phyloP scores from a whole-genome alignment of 306 rosid genomes.

The Cucurbita pepo region DNA sequence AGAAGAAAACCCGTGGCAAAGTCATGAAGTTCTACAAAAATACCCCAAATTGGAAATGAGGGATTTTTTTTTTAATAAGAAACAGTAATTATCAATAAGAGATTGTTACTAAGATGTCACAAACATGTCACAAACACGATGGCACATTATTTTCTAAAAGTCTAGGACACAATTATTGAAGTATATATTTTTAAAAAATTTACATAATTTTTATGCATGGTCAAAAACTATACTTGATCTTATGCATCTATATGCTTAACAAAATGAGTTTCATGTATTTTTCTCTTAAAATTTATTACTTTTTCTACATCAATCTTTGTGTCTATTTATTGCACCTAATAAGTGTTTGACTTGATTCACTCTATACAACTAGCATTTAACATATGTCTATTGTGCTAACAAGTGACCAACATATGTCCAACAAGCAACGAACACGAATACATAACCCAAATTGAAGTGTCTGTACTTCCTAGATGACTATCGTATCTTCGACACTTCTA shows the following conservation, averaged over 20 bases:
- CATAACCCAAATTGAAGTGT: not conserved
- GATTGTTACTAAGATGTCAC: not conserved
- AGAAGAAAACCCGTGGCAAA: not conserved
- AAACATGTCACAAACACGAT: not conserved
- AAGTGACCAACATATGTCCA: not conserved
- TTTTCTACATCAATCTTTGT: not conserved
- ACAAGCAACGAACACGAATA: not conserved
- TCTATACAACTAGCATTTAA: not conserved
- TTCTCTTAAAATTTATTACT: not conserved
- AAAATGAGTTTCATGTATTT: not conserved
- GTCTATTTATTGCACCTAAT: not conserved
- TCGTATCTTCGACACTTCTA: not conserved
- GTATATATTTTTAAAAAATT: too few species aligned
- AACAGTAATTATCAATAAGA: not conserved
- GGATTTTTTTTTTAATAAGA: not conserved
- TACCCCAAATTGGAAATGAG: not conserved
- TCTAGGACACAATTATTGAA: not conserved
- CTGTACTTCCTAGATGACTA: not conserved
- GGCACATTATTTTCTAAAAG: not conserved
- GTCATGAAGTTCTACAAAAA: not conserved
- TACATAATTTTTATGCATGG: not conserved
- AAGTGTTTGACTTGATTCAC: not conserved
- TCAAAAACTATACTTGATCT: not conserved
- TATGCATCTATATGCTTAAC: not conserved
- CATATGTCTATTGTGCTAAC: not conserved